These are phyloP conservation scores for Calonectria honghensis DNA, from an alignment of 2,329 filamentous ascomycete species.

Conservation along the genomic window DNA sequence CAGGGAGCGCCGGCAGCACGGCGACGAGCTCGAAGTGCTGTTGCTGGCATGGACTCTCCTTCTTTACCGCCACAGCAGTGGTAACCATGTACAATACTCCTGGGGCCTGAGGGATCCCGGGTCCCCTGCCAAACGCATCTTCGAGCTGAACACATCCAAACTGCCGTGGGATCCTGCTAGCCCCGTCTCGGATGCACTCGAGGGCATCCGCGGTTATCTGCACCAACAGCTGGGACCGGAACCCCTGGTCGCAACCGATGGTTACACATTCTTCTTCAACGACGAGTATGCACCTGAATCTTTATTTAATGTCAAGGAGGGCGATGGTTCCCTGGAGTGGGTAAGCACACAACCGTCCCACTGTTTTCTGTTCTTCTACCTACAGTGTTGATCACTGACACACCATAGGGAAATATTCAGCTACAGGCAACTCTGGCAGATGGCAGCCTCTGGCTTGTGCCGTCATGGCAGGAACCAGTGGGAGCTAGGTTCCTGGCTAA, in stretches of 20 bases:
- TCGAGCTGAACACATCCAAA: slow-evolving; percentile 50
- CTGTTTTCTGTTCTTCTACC: too few relatives aligned
- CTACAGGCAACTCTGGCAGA: neutral
- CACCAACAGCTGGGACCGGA: slow-evolving; percentile 42
- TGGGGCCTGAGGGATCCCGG: slow-evolving; percentile 48
- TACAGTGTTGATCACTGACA: slow-evolving; percentile 9
- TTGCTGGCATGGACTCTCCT: slow-evolving; percentile 52
- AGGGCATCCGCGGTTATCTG: slow-evolving; percentile 44
- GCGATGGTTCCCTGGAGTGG: slow-evolving; percentile 46
- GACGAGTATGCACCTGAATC: slow-evolving; percentile 13
- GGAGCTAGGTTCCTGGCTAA: neutral
- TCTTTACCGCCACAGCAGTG: slow-evolving; percentile 50
- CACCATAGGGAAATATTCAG: neutral
- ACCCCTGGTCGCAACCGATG: slow-evolving; percentile 10
- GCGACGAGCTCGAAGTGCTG: slow-evolving; percentile 44
- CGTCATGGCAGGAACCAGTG: neutral
- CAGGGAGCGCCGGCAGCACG: slow-evolving; percentile 37
- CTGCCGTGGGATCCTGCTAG: slow-evolving; percentile 47
- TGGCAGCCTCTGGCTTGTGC: neutral
- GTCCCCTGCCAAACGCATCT: slow-evolving; percentile 40
- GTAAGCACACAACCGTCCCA: slow-evolving; percentile 38
- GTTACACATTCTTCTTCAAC: slow-evolving; percentile 3
- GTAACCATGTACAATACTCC: slow-evolving; percentile 50
- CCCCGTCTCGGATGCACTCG: slow-evolving; percentile 45
- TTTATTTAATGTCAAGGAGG: slow-evolving; percentile 39